Base-by-base conservation (phyloP, 805 yeast genomes). In the Lipomyces yamanashiensis region DNA sequence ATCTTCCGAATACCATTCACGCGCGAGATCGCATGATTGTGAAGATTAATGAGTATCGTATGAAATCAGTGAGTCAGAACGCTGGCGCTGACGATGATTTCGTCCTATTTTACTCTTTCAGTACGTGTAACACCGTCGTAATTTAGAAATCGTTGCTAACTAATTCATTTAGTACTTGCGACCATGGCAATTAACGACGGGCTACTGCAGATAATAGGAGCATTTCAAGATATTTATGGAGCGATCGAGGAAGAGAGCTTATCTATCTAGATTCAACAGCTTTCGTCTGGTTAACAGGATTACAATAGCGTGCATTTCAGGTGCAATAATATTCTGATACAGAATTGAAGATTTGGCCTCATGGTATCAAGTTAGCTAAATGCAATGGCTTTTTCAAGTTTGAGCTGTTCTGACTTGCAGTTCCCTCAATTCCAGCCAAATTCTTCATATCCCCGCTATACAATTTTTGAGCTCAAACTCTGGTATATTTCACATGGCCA, bases 1-100 rank as follows among this genome's bases (percentile, higher is more conserved):
- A 86, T 69, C 87, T 92, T 0, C 93, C 95, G 0, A 85, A 90
- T 0, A 87, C 91, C 0, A 89, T 84, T 41, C 89, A 87, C 72
- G 87, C 95, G 0, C 84, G 86, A 69, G 90, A 87, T 66, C 75
- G 92, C 44, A 79, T 90, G 78, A 79, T 90, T 67, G 83, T 80
- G 56, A 89, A 88, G 69, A 77, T 90, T 66, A 85, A 83, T 64
- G 86, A 84, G 63, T 83, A 86, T 21, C 76, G 95, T 58, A 71
- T 75, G 61, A 70, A 77, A 50, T 72, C 71, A 40, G 68, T 74
- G 40, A 44, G 40, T 28, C 68, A 70, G 43, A 74, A 77, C 48
- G 66, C 71, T 19, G 72, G 85, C 48, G 77, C 82, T 10, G 87
- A 88, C 71, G 89, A 87, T 65, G 96, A 90, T 70, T 90, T 88